phyloP scores from a whole-genome alignment of 2,329 filamentous ascomycete species.

The Exophiala alcalophila region DNA sequence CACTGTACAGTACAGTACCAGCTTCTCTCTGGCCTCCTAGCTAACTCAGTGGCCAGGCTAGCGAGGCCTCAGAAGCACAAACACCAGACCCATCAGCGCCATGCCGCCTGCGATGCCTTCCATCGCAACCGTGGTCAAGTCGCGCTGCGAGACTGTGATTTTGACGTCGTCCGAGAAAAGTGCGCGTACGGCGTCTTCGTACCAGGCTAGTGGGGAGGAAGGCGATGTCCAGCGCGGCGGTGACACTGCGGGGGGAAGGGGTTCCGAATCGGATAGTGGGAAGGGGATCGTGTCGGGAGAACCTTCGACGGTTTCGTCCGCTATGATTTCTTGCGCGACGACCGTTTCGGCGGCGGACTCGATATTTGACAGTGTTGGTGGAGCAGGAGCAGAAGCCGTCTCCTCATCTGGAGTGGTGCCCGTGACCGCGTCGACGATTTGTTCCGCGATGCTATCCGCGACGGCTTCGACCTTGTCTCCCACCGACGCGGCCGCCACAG shows the following conservation, averaged over 20 bases:
- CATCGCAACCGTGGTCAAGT: constrained; percentile 66
- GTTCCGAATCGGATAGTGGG: constrained; percentile 9
- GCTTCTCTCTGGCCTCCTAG: too few relatives aligned
- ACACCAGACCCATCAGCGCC: constrained; percentile 52
- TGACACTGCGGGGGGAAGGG: constrained; percentile 25
- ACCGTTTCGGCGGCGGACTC: constrained; percentile 20
- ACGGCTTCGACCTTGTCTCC: constrained; percentile 23
- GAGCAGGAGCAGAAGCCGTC: background rate
- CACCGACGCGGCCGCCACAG: constrained; percentile 9
- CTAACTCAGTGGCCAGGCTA: constrained; percentile 23
- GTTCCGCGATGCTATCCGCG: constrained; percentile 24
- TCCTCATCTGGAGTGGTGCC: constrained; percentile 14
- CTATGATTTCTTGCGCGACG: constrained; percentile 12
- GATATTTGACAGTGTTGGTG: constrained; percentile 8
- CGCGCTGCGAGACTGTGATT: constrained; percentile 64
- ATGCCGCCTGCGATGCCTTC: constrained; percentile 68
- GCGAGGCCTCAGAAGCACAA: constrained; percentile 51
- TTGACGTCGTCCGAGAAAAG: constrained; percentile 61
- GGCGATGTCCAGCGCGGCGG: constrained; percentile 24
- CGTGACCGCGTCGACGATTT: constrained; percentile 23
- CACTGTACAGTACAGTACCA: too few relatives aligned
- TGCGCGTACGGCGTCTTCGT: constrained; percentile 54
- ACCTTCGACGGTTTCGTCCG: constrained; percentile 7
- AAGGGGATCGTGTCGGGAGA: constrained; percentile 3
- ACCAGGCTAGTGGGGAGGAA: constrained; percentile 39